These are phyloP conservation scores for Ensete ventricosum DNA, from an alignment of 176 grass and related monocot species.

Conservation along the genomic window DNA sequence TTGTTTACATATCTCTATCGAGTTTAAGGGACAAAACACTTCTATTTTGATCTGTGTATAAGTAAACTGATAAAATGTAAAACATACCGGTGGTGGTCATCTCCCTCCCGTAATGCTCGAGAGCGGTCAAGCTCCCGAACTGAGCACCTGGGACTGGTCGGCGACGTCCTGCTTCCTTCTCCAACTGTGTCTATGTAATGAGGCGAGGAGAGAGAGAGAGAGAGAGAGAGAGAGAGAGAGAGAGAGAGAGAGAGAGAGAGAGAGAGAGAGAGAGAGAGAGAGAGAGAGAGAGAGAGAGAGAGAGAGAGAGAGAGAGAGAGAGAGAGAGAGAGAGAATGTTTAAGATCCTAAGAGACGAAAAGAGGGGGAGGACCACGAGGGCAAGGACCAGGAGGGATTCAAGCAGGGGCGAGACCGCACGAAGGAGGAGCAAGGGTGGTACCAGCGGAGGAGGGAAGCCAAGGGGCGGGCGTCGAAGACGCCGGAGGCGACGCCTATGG, in stretches of 20 bases:
- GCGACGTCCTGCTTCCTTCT: neutral
- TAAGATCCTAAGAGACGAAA: too few relatives aligned
- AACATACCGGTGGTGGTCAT: neutral
- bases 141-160: neutral
- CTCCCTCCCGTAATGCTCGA: neutral
- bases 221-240: too few relatives aligned
- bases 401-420: neutral
- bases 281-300: too few relatives aligned
- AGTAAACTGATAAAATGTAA: too few relatives aligned
- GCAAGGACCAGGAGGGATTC: neutral
- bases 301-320: too few relatives aligned
- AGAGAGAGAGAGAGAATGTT: too few relatives aligned
- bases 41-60: too few relatives aligned
- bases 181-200: neutral
- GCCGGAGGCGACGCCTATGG: neutral
- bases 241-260: neutral
- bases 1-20: too few relatives aligned
- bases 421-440: neutral
- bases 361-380: neutral
- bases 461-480: neutral
- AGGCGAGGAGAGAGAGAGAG: neutral
- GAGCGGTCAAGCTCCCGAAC: neutral
- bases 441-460: neutral
- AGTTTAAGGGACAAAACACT: too few relatives aligned
- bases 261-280: too few relatives aligned